Base-by-base conservation (phyloP, 1,284 basidiomycete genomes). In the Porogramme epimiltina region DNA sequence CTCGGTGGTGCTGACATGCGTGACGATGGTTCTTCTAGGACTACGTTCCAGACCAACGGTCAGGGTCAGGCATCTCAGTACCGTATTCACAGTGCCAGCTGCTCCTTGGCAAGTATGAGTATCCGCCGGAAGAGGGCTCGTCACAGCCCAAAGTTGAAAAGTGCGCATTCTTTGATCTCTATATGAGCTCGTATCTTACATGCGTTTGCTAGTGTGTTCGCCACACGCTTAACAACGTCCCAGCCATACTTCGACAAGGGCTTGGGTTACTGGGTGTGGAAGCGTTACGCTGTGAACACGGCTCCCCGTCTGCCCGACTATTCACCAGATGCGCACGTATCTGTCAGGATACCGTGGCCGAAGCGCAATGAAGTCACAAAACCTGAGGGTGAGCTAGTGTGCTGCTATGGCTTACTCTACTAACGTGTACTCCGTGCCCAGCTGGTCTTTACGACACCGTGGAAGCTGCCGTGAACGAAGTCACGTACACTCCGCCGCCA, bases 71-170 rank as follows among this genome's bases (percentile, higher is more conserved):
- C 52, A 76, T 76, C 63, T 82, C 81, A 39, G 84, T 87, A 46
- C 86, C 89, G 63, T 92, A 92, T 64, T 87, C 89, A 1, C 77
- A 81, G 59, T 88, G 88, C 62, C 89, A 91, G 63, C 76, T 92
- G 22, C 87, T 80, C 62, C 66, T 91, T 52, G 89, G 89, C 13
- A 76, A 82, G 58, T 77, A 80, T 64, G 77, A 84, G 63, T 81
- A 84, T 62, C 77, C 80, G 26, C 70, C 78, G 43, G 68, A 70
- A 52, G 71, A 69, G 45, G 80, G 69, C 45, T 70, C 73, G 52
- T 64, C 71, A 16, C 71, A 79, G 57, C 65, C 73, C 16, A 66
- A 66, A 38, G 63, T 68, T 33, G 64, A 76, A 39, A 77, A 80
- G 81, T 86, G 65, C 54, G 80, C 73, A 9, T 39, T 53, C 25